Evolutionary conservation across 352 stramenopile species (phyloP).

Genomic region (Globisporangium polare): DNA sequence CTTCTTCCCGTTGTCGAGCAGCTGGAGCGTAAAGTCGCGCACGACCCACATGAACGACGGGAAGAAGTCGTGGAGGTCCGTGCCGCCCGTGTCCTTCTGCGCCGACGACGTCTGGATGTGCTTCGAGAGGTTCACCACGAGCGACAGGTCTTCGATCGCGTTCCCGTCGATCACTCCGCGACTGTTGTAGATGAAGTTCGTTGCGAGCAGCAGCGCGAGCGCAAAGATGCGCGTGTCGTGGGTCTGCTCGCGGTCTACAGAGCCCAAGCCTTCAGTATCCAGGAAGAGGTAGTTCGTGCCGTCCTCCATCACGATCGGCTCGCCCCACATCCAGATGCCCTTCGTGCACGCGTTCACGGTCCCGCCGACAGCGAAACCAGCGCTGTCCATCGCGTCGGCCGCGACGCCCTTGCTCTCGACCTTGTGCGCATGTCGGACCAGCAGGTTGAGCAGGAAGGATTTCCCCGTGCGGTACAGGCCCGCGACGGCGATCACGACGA

Average conservation of each 20-base stretch:
- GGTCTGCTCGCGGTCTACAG: slow-evolving; percentile 77
- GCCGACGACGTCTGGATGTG: slow-evolving; percentile 77
- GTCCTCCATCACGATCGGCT: slow-evolving; percentile 65
- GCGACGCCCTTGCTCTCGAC: slow-evolving; percentile 22
- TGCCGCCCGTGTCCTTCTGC: slow-evolving; percentile 15
- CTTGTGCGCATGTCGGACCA: slow-evolving; percentile 56
- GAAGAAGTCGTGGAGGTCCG: slow-evolving; percentile 81
- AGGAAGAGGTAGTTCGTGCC: slow-evolving; percentile 80
- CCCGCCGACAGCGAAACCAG: slow-evolving; percentile 76
- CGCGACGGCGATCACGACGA: slow-evolving; percentile 85
- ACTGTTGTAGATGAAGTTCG: slow-evolving; percentile 91
- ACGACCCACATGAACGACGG: slow-evolving; percentile 89
- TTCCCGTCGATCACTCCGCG: slow-evolving; percentile 88
- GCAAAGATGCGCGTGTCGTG: slow-evolving; percentile 91
- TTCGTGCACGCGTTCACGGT: slow-evolving; percentile 90
- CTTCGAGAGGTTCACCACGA: slow-evolving; percentile 90
- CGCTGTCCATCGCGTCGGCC: slow-evolving; percentile 12
- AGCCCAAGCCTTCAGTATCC: slow-evolving; percentile 88
- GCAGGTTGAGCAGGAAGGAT: slow-evolving; percentile 87
- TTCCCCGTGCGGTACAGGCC: slow-evolving; percentile 90
- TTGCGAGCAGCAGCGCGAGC: slow-evolving; percentile 78
- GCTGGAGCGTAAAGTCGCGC: slow-evolving; percentile 85
- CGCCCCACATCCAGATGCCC: slow-evolving; percentile 91
- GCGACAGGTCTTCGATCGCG: slow-evolving; percentile 87
- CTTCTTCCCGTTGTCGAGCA: slow-evolving; percentile 82